Conservation (phyloP, 2,329 filamentous ascomycete genomes). For the Aphanocladium album region DNA sequence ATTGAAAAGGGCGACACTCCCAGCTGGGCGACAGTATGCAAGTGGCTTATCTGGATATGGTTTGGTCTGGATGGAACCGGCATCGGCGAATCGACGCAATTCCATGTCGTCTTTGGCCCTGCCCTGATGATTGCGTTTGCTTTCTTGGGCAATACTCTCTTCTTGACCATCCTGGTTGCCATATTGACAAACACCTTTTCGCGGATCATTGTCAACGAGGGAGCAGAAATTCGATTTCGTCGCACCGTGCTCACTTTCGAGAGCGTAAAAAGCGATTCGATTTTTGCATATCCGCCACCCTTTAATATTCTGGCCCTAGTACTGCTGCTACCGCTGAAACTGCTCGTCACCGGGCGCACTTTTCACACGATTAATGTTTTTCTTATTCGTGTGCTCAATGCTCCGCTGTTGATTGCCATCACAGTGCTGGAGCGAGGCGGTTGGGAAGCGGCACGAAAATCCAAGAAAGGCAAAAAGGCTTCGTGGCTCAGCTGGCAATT, state of each 20-base stretch:
- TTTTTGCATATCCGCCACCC: slow-evolving; percentile 9
- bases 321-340: slow-evolving; percentile 60
- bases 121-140: slow-evolving; percentile 67
- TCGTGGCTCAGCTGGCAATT: slow-evolving; percentile 38
- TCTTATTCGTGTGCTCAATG: slow-evolving; percentile 57
- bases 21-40: slow-evolving; percentile 53
- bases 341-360: slow-evolving; percentile 54
- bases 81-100: slow-evolving; percentile 47
- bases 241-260: slow-evolving; percentile 68
- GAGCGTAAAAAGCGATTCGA: slow-evolving; percentile 52
- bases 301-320: slow-evolving; percentile 62
- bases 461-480: slow-evolving; percentile 18
- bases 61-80: slow-evolving; percentile 65
- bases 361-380: slow-evolving; percentile 70
- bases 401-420: slow-evolving; percentile 57
- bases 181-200: slow-evolving; percentile 70
- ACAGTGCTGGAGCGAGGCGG: slow-evolving; percentile 55
- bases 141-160: slow-evolving; percentile 69
- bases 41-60: slow-evolving; percentile 79
- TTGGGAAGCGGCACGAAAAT: slow-evolving; percentile 17
- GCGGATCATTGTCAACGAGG: slow-evolving; percentile 63
- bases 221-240: slow-evolving; percentile 66
- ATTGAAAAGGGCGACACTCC: slow-evolving; percentile 25
- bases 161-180: slow-evolving; percentile 68
- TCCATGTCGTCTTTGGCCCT: slow-evolving; percentile 64